Conservation (phyloP, 2,329 filamentous ascomycete species). For the Epichloe glyceriae region DNA sequence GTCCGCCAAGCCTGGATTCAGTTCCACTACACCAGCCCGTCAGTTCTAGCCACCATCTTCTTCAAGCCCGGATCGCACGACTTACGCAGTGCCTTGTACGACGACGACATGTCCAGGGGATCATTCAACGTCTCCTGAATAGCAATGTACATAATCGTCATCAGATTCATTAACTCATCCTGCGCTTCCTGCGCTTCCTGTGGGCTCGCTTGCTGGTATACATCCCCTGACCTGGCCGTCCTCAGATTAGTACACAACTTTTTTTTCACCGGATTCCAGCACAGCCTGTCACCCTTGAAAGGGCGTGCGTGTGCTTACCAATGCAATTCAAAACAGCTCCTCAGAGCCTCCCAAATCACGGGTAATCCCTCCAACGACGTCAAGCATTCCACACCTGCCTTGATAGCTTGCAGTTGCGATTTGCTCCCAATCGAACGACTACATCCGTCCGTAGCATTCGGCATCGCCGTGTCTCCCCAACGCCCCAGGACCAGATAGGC, state of each 20-base stretch:
- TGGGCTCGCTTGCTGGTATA: constrained; percentile 28
- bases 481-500: constrained; percentile 53
- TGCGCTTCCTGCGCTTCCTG: constrained; percentile 43
- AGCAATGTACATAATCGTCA: constrained; percentile 48
- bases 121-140: constrained; percentile 45
- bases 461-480: constrained; percentile 56
- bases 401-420: constrained; percentile 48
- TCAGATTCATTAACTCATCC: constrained; percentile 48
- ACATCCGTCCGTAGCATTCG: constrained; percentile 25
- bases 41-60: background rate
- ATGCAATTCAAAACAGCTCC: constrained; percentile 35
- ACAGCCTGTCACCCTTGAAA: no score
- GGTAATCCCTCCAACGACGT: constrained; percentile 37
- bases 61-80: constrained; percentile 6
- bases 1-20: constrained; percentile 56
- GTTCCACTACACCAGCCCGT: constrained; percentile 26
- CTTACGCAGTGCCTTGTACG: constrained; percentile 39
- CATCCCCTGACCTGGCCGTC: constrained; percentile 31
- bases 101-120: constrained; percentile 31
- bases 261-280: background rate
- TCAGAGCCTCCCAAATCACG: constrained; percentile 38
- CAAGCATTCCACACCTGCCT: constrained; percentile 37
- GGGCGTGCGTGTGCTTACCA: constrained; percentile 27
- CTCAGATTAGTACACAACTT: no score
- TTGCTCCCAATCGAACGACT: constrained; percentile 37